A percentile compares a stretch with the other conserved stretches of the same genome.
These are phyloP conservation scores for Coriaria nepalensis DNA, from an alignment of 306 rosid species.

Conservation along the genomic window DNA sequence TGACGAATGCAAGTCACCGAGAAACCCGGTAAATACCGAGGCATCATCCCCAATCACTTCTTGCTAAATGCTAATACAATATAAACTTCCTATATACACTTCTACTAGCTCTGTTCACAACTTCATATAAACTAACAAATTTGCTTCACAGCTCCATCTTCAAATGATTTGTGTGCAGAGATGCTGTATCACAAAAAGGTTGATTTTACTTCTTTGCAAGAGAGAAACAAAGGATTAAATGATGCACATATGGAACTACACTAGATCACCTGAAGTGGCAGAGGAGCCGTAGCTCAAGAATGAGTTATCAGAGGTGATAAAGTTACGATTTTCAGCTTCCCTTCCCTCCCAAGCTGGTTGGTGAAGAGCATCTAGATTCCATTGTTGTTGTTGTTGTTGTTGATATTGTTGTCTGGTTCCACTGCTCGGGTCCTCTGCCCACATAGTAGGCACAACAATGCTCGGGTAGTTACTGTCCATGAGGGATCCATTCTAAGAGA, in stretches of 20 bases:
- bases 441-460: slow-evolving; percentile 41
- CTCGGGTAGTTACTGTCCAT: slow-evolving; percentile 44
- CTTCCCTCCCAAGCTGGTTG: slow-evolving; percentile 70
- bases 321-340: slow-evolving; percentile 53
- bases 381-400: slow-evolving; percentile 22
- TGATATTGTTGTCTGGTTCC: slow-evolving; percentile 67
- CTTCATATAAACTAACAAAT: slow-evolving; percentile 26
- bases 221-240: neutral
- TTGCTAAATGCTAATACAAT: slow-evolving; percentile 33
- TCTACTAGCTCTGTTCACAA: slow-evolving; percentile 3
- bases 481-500: slow-evolving; percentile 44
- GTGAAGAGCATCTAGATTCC: slow-evolving; percentile 48
- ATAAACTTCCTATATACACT: slow-evolving; percentile 66
- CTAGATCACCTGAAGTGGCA: slow-evolving; percentile 63
- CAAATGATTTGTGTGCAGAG: slow-evolving; percentile 70
- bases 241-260: neutral
- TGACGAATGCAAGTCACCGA: slow-evolving; percentile 32
- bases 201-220: slow-evolving; percentile 1
- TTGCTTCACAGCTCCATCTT: slow-evolving; percentile 77
- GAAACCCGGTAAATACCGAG: slow-evolving; percentile 31
- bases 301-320: slow-evolving; percentile 64
- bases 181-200: slow-evolving; percentile 35
- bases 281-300: slow-evolving; percentile 59
- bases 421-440: slow-evolving; percentile 51
- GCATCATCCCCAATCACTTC: slow-evolving; percentile 25